These are phyloP conservation scores for Mortierella sp. DNA, from an alignment of 371 early-diverging fungal species.

Conservation along the genomic window DNA sequence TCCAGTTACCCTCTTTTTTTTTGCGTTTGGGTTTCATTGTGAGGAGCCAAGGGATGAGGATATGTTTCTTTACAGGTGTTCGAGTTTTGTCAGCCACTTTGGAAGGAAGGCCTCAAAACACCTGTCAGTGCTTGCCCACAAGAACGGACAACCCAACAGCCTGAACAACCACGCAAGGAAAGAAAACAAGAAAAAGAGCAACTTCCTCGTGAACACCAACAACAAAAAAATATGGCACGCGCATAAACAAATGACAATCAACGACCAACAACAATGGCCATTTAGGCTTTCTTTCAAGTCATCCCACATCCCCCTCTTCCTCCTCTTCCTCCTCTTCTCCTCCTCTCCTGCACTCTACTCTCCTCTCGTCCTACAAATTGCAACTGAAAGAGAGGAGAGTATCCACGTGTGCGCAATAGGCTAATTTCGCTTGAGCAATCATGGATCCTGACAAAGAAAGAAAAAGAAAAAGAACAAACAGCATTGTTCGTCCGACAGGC, in stretches of 20 bases:
- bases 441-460: neutral
- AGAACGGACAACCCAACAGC: too few relatives aligned
- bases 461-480: neutral
- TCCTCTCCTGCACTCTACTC: too few relatives aligned
- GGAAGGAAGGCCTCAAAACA: too few relatives aligned
- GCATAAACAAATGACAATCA: neutral
- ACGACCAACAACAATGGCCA: neutral
- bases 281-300: neutral
- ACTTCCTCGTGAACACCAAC: neutral
- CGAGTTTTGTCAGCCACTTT: too few relatives aligned
- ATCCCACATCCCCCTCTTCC: neutral
- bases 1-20: too few relatives aligned
- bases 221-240: neutral
- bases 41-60: too few relatives aligned
- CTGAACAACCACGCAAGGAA: too few relatives aligned
- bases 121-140: neutral
- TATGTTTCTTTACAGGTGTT: too few relatives aligned
- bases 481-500: neutral
- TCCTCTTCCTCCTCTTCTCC: neutral
- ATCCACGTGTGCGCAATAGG: constrained; percentile 2
- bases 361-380: neutral
- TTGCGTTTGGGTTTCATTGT: too few relatives aligned
- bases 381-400: neutral
- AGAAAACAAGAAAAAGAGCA: neutral
- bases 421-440: neutral